phyloP scores from a whole-genome alignment of 2,329 filamentous ascomycete species.

The Paecilomyces niveus region DNA sequence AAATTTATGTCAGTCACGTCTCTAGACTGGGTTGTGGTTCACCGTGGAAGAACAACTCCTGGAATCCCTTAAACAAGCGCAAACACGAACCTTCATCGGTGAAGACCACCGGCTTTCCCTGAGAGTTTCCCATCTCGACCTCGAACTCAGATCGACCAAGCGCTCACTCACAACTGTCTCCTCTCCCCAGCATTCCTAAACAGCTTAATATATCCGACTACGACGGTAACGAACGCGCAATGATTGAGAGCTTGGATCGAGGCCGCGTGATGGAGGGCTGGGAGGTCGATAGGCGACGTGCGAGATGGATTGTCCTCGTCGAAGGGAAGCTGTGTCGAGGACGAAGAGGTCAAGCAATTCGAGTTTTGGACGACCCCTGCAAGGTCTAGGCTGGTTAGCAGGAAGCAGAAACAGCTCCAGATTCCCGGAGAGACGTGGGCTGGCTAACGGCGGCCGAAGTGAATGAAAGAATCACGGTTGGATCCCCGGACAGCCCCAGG shows the following conservation, averaged over 20 bases:
- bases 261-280: neutral
- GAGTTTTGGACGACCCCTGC: neutral
- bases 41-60: constrained; percentile 3
- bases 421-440: neutral
- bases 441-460: neutral
- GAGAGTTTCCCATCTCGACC: constrained; percentile 77
- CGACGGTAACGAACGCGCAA: neutral
- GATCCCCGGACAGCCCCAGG: neutral
- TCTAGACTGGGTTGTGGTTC: constrained; percentile 12
- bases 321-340: neutral
- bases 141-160: neutral
- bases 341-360: neutral
- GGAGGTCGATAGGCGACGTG: neutral
- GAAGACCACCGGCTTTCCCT: constrained; percentile 87
- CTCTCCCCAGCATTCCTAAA: neutral
- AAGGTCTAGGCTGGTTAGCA: neutral
- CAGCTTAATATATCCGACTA: neutral
- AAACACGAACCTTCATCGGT: constrained; percentile 75
- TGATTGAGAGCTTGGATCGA: neutral
- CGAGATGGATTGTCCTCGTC: neutral
- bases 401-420: neutral
- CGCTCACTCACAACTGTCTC: neutral
- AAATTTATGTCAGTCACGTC: constrained; percentile 12
- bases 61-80: constrained; percentile 1
- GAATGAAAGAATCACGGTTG: neutral